Evolutionary conservation across 352 stramenopile genomes (phyloP).

Genomic region (Elongisporangium undulatum): DNA sequence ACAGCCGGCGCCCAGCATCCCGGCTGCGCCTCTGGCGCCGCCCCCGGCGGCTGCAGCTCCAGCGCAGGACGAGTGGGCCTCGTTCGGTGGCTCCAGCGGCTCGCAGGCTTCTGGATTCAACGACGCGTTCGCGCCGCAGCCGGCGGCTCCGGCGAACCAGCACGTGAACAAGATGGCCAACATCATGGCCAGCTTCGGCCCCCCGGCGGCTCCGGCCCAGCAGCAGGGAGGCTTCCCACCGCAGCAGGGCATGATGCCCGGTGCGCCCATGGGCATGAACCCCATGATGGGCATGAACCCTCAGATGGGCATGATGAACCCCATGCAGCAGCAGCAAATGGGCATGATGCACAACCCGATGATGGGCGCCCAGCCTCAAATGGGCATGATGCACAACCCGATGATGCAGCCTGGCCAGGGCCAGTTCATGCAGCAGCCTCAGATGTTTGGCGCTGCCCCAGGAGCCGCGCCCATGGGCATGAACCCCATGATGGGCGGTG

Average conservation of each 20-base stretch:
- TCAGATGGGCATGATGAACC: conserved; percentile 29
- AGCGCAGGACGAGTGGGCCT: conserved; percentile 72
- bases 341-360: conserved; percentile 15
- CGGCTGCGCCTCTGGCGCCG: conserved; percentile 6
- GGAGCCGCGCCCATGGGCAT: conserved; percentile 23
- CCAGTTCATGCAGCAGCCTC: conserved; percentile 6
- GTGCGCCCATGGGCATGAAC: conserved; percentile 43
- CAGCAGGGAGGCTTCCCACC: conserved; percentile 24
- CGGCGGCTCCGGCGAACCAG: conserved; percentile 34
- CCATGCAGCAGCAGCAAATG: conserved; percentile 8
- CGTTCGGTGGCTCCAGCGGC: conserved; percentile 53
- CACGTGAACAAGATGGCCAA: conserved; percentile 78
- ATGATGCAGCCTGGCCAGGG: conserved; percentile 37
- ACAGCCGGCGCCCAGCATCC: conserved; percentile 14
- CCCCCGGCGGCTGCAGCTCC: conserved; percentile 6
- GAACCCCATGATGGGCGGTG: conserved; percentile 37
- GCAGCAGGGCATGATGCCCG: conserved; percentile 40
- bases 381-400: conserved; percentile 43
- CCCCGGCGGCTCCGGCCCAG: conserved; percentile 14
- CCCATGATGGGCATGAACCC: conserved; percentile 39
- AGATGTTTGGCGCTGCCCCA: conserved; percentile 7
- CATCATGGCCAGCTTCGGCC: conserved; percentile 85
- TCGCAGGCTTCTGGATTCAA: conserved; percentile 19
- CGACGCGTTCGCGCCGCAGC: conserved; percentile 37
- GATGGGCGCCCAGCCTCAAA: conserved; percentile 6